Base-by-base conservation (phyloP, 306 rosid genomes). In the Mucuna pruriens region DNA sequence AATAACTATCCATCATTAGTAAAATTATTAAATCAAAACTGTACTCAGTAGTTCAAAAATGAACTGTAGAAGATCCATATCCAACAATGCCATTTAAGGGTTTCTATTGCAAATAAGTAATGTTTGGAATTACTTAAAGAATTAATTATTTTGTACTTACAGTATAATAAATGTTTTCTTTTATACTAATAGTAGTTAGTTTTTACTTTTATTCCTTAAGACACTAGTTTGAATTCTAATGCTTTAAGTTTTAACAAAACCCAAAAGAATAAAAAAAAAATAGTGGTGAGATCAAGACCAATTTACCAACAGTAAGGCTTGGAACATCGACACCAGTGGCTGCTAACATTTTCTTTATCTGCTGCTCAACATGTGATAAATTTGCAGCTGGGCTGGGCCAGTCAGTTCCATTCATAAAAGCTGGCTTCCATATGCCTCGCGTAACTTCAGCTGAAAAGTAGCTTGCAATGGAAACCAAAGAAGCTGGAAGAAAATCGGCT, bases 341-440 rank as follows among this genome's bases (percentile, higher is more conserved):
- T 38, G 96, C 99, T 31, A 95, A 81, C 48, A 91, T 91, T 79
- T 93, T 89, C 80, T 91, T 93, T 60, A 95, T 90, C 81, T 91
- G 96, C 84, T 92, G 93, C 84, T 95, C 97, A 80, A 91, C 90
- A 29, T 17, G 69, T 70, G 94, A 88, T 82, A 95, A 88, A 82
- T 92, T 95, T 76, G 92, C 94, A n/a, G 99, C 95, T 70, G 99
- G 98, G 90, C 96, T 95, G 48, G 98, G 99, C 99, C 99, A 95
- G 86, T 93, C 99, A 64, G 84, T 90, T 88, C 98, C 99, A 67
- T 95, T 93, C 99, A 95, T 95, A 77, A 69, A 85, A 79, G 87
- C 97, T 85, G 99, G 99, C 88, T 95, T 89, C 99, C 99, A 95
- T 85, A 93, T 85, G 80, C 97, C 99, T 71, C 98, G 86, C 31